Base-by-base conservation (phyloP, 108 stramenopile species). In the Pseudonitzschia multiseries region DNA sequence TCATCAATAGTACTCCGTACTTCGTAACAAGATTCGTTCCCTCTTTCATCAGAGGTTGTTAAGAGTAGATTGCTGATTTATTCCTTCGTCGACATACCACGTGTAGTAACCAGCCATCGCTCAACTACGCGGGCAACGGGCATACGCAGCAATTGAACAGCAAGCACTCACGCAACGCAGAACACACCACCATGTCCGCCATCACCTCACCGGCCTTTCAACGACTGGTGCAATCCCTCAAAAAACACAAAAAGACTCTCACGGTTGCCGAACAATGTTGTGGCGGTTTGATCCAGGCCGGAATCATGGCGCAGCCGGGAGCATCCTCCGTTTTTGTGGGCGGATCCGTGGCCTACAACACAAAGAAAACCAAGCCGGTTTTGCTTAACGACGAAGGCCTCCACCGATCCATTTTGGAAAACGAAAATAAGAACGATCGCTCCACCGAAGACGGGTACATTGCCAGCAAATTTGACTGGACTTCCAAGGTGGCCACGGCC, bases 281-380 rank as follows among this genome's bases (percentile, higher is more conserved):
- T 69, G 93, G 93, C 56, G 93, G 93, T 32, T 71, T 91, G 41
- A 91, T 93, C 33, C 68, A 78, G 46, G 65, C 88, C 9, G 83
- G 82, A 46, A 79, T 93, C 54, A 87, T 93, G 89, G 79, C 81
- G 4, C 65, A 80, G 24, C 85, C 86, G 0, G 93, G 93, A 51
- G 81, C 90, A 13, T 88, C 87, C 15, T n/a, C 76, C 27, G 87
- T 91, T 14, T 93, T 78, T 68, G 82, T 69, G 63, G 93, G 93
- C 36, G 93, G 93, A 54, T 87, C 89, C 8, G 81, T 93, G 13
- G 81, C 87, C 0, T 93, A 93, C 73, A 93, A 86, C 65, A 93
- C 93, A 0, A 54, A 69, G 20, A 65, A 61, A 41, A 73, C 78
- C 61, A 73, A 85, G 46, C 77, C 71, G 27, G 53, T 91, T 12